A percentile compares a stretch with the other conserved stretches of the same genome.
phyloP scores from a whole-genome alignment of 306 rosid species.

The Lathyrus tuberosus region DNA sequence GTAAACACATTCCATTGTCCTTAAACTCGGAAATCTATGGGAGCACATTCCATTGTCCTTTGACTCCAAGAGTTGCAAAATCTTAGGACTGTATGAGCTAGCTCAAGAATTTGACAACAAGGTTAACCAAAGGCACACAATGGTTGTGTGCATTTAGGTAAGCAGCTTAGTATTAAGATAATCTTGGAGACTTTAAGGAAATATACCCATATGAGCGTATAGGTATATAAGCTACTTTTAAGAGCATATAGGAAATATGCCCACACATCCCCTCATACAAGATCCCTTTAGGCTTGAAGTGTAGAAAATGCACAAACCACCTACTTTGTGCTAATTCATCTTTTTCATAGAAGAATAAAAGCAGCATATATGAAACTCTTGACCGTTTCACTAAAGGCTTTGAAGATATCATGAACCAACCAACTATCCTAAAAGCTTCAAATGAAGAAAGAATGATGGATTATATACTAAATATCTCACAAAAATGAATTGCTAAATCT shows the following conservation, averaged over 20 bases:
- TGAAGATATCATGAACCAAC: background rate
- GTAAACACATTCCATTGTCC: no score
- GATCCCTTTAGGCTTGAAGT: background rate
- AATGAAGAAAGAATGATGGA: background rate
- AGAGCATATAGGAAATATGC: background rate
- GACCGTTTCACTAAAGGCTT: background rate
- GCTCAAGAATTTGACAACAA: no score
- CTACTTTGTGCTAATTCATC: background rate
- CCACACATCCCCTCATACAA: background rate
- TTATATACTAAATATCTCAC: slow-evolving; percentile 5
- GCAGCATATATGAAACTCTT: background rate
- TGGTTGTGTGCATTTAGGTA: no score
- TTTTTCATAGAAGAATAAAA: background rate
- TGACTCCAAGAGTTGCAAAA: no score
- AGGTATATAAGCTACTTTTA: background rate
- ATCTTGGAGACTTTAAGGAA: slow-evolving; percentile 8
- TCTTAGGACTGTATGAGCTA: no score
- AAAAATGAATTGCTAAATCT: background rate
- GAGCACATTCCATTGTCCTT: no score
- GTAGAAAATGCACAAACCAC: slow-evolving; percentile 8
- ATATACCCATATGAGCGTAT: background rate
- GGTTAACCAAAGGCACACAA: no score
- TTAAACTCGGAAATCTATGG: no score
- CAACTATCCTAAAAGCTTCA: slow-evolving; percentile 4
- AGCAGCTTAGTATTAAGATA: no score